Base-by-base conservation (phyloP, 306 rosid species). In the Comarum palustre region DNA sequence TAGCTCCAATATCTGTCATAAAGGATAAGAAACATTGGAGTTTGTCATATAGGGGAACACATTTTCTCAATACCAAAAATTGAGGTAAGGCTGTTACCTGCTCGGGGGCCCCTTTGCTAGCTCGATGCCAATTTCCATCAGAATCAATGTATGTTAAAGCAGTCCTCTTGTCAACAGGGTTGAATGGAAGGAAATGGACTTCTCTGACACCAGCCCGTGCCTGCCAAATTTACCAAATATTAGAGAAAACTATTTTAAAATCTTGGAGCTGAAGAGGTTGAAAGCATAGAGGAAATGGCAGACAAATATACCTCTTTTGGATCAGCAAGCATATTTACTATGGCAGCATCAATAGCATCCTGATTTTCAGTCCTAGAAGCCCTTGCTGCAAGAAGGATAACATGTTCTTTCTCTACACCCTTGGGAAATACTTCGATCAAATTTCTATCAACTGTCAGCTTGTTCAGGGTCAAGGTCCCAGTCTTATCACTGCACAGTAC, bases 91-190 rank as follows among this genome's bases (percentile, higher is more conserved):
- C 31, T 11, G n/a, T 75, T 85, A 95, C 99, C 99, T 95, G 99
- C 83, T 95, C 99, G 65, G 99, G 99, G 75, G 99, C 99, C 73
- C 99, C 99, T 88, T 95, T 95, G 83, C 99, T 91, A 73, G 95
- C 73, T 6, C 99, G 78, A 74, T 91, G 97, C 99, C 99, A 95
- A 22, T 12, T 88, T 69, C 95, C 99, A 82, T 87, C 85, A 14
- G 87, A 79, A 77, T 95, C 99, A 24, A 95, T 90, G 84, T 91
- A 95, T 62, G 99, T 95, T 29, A 95, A 82, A 84, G 99, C 99
- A 38, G 99, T 95, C 84, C 99, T 91, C 86, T 95, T 95, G 74
- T 91, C 99, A 6, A 95, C 99, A 2, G 99, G 99, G 81, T 95
- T 95, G 88, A 95, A 95, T 6, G 99, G 99, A 57, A 95, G 77